Conservation (phyloP, 257 asterid genomes). For the Scutellaria baicalensis region DNA sequence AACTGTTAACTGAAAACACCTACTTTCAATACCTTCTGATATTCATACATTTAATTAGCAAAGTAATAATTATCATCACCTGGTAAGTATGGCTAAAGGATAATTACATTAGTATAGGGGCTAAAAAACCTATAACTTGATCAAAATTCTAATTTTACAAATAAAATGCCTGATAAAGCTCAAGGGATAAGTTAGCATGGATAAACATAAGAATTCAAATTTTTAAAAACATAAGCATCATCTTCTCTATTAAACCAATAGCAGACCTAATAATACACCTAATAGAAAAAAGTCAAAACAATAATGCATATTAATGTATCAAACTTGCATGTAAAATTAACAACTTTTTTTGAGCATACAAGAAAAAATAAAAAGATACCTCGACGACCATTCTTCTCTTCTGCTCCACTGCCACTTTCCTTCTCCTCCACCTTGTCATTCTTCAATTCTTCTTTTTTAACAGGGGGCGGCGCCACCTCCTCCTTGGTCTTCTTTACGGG, state of each 20-base stretch:
- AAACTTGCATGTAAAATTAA: background rate
- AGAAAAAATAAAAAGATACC: conserved; percentile 23
- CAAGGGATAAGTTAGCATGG: background rate
- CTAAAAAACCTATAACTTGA: background rate
- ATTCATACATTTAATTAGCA: background rate
- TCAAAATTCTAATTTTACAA: background rate
- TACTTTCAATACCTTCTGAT: background rate
- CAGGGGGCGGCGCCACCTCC: conserved; percentile 17
- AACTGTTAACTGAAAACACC: background rate
- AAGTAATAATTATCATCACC: background rate
- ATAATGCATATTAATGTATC: background rate
- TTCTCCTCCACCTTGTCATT: conserved; percentile 7
- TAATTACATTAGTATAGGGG: background rate
- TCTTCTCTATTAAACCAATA: background rate
- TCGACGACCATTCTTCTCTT: conserved; percentile 34
- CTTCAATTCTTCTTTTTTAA: background rate
- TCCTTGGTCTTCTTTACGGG: conserved; percentile 22
- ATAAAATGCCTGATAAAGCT: background rate
- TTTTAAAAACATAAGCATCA: background rate
- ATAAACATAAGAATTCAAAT: background rate
- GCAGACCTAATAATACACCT: background rate
- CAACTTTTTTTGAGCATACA: background rate
- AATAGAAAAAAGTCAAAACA: background rate
- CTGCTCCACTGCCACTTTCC: conserved; percentile 14
- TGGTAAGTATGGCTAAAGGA: background rate